phyloP scores from a whole-genome alignment of 257 asterid species.

The Rehmannia glutinosa region DNA sequence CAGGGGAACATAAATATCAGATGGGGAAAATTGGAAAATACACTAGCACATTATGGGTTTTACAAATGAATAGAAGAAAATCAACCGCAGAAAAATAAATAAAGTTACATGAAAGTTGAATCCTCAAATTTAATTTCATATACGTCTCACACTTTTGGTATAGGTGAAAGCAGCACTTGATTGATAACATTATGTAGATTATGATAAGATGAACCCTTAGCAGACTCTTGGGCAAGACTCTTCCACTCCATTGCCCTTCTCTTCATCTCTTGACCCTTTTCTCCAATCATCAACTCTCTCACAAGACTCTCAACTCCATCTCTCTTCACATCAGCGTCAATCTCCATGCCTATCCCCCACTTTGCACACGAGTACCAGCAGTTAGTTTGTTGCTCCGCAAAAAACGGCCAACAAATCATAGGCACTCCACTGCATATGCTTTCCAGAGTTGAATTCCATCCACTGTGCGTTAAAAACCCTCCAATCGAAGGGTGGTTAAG shows the following conservation, averaged over 20 bases:
- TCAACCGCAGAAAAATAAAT: too few relatives aligned
- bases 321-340: slow-evolving; percentile 34
- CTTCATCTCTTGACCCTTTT: slow-evolving; percentile 33
- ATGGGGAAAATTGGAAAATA: too few relatives aligned
- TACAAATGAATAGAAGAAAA: too few relatives aligned
- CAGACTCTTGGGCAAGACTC: slow-evolving; percentile 21
- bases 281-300: slow-evolving; percentile 32
- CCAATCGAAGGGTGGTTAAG: slow-evolving; percentile 37
- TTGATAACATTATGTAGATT: slow-evolving; percentile 31
- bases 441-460: slow-evolving; percentile 53
- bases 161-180: slow-evolving; percentile 20
- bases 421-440: slow-evolving; percentile 36
- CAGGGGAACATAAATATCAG: too few relatives aligned
- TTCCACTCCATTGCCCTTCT: slow-evolving; percentile 34
- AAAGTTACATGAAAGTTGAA: too few relatives aligned
- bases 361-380: slow-evolving; percentile 31
- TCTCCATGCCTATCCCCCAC: slow-evolving; percentile 38
- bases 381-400: slow-evolving; percentile 44
- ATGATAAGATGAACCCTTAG: neutral
- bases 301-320: slow-evolving; percentile 35
- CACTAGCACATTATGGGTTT: too few relatives aligned
- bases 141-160: neutral
- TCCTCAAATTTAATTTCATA: too few relatives aligned
- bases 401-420: slow-evolving; percentile 52
- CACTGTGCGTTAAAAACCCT: slow-evolving; percentile 47